Base-by-base conservation (phyloP, 2,329 filamentous ascomycete species). In the Raffaelea arxii region DNA sequence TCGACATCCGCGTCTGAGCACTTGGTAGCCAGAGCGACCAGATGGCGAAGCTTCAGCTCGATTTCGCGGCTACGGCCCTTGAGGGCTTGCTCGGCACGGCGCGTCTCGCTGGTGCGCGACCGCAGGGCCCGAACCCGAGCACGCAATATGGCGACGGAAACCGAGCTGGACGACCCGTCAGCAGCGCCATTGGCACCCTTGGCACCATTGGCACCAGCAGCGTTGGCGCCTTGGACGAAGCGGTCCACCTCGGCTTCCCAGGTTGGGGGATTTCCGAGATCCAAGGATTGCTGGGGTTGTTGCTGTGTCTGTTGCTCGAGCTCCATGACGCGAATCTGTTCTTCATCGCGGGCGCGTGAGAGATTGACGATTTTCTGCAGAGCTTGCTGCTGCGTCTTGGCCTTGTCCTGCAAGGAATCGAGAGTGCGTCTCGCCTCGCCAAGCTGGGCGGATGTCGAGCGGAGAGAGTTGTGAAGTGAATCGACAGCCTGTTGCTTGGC, bases 401-500 rank as follows among this genome's bases (percentile, higher is more conserved):
- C 71, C 32, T 78, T 79, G 5, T 75, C 71, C 49, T 84, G 82
- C 11, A 94, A 68, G 9, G 77, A 72, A 49, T 94, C 86, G 3
- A 94, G 68, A 21, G 74, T 77, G 47, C 82, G 81, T 46, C 86
- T 80, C 46, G 90, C 84, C 46, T 89, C 84, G 53, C 84, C 82
- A 25, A 95, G 77, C 51, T 86, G 79, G 19, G 82, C 76, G 2
- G 89, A 92, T 2, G 87, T 82, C 47, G 86, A 83, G 42, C 88
- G 84, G 44, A 98, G 82, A 23, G 84, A 82, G 37, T 78, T 71
- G 63, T 96, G 91, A 30, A 94, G 80, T 16, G 80, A 74, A 59
- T 96, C 89, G 46, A 97, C 83, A 25, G 82, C 77, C 43, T 83
- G 75, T 66, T 96, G 90, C 61, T 95, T 95, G 39, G 83, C 74